Evolutionary conservation across 805 yeast species (phyloP).

Genomic region (Candida schatavii): DNA sequence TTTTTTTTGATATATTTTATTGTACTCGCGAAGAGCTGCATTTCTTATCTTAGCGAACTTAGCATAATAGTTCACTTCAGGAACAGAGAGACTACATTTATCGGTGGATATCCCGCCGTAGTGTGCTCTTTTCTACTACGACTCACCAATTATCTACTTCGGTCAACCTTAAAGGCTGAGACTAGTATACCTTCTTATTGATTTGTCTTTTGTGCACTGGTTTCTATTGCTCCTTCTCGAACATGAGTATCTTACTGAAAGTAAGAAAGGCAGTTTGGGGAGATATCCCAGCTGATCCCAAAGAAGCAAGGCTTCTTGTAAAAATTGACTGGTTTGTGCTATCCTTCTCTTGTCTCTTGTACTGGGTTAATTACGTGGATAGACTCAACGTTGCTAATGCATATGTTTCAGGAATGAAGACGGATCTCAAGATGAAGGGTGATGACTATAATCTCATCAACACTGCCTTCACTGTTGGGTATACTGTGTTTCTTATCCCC

Average conservation of each 20-base stretch:
- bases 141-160: too few relatives aligned
- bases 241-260: slow-evolving; percentile 7
- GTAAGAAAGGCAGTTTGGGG: slow-evolving; percentile 29
- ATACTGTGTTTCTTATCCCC: slow-evolving; percentile 61
- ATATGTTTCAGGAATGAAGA: slow-evolving; percentile 35
- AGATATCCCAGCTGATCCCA: slow-evolving; percentile 25
- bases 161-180: too few relatives aligned
- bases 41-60: too few relatives aligned
- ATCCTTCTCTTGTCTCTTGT: slow-evolving; percentile 38
- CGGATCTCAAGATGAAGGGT: slow-evolving; percentile 31
- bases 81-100: too few relatives aligned
- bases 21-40: too few relatives aligned
- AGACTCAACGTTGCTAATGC: slow-evolving; percentile 32
- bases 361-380: slow-evolving; percentile 57
- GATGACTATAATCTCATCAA: slow-evolving; percentile 50
- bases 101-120: too few relatives aligned
- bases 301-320: slow-evolving; percentile 28
- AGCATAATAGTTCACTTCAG: too few relatives aligned
- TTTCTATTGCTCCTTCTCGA: too few relatives aligned
- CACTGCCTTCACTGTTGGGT: slow-evolving; percentile 60
- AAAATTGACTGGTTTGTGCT: slow-evolving; percentile 43
- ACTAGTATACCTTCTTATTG: too few relatives aligned
- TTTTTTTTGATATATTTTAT: too few relatives aligned
- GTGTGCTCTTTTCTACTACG: too few relatives aligned
- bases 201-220: too few relatives aligned